Percentiles rank a stretch among this genome's conserved stretches.
phyloP scores from a whole-genome alignment of 768 basidiomycete species.

The Rhodotorula kratochvilovae region DNA sequence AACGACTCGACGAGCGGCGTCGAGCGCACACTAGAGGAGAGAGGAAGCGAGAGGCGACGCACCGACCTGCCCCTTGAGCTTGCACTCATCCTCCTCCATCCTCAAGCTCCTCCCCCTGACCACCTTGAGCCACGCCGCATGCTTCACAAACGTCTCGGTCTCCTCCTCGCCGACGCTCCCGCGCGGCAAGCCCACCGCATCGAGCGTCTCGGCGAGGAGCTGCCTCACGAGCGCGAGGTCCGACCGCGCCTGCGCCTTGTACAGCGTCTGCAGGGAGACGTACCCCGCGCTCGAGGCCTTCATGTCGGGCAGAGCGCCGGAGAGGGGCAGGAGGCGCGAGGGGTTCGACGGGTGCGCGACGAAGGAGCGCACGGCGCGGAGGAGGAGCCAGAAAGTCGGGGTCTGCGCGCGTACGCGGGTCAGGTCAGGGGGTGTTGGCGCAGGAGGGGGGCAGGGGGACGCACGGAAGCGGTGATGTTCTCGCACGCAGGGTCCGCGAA shows the following conservation, averaged over 20 bases:
- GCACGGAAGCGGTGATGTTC: slow-evolving; percentile 50
- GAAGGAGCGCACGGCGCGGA: slow-evolving; percentile 68
- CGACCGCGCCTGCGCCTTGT: slow-evolving; percentile 62
- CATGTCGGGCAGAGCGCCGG: slow-evolving; percentile 88
- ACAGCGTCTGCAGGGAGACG: slow-evolving; percentile 76
- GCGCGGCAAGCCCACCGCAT: background rate
- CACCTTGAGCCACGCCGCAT: slow-evolving; percentile 47
- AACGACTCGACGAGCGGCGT: too few relatives aligned
- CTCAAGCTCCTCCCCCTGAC: slow-evolving; percentile 46
- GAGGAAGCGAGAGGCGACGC: slow-evolving; percentile 27
- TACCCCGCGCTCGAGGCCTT: slow-evolving; percentile 81
- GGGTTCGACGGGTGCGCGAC: slow-evolving; percentile 48
- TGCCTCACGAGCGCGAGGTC: slow-evolving; percentile 45
- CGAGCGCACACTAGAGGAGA: too few relatives aligned
- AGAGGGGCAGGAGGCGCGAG: slow-evolving; percentile 65
- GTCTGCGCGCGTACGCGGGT: slow-evolving; percentile 46
- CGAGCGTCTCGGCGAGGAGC: slow-evolving; percentile 42
- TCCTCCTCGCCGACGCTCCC: slow-evolving; percentile 45
- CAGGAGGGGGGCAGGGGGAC: slow-evolving; percentile 17
- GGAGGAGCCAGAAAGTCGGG: slow-evolving; percentile 71
- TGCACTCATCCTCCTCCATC: slow-evolving; percentile 36
- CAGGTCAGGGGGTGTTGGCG: background rate
- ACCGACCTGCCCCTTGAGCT: slow-evolving; percentile 44
- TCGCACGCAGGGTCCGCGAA: slow-evolving; percentile 61
- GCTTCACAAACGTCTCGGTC: slow-evolving; percentile 49